Conservation (phyloP, 2,329 filamentous ascomycete species). For the Xylaria hypoxylon region DNA sequence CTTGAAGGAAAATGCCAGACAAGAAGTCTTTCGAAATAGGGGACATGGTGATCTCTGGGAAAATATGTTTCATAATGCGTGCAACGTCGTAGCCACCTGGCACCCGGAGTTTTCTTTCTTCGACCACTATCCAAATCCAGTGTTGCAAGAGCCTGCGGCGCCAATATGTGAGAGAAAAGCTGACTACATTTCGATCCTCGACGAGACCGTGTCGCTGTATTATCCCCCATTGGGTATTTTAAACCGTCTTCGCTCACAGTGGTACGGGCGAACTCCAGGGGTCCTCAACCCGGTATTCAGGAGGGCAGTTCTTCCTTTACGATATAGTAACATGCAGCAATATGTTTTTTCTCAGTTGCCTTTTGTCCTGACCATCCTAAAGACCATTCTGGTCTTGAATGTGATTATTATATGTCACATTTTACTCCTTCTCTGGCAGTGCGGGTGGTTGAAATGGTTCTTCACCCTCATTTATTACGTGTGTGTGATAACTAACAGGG, state of each 20-base stretch:
- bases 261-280: too few relatives aligned
- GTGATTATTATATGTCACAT: neutral
- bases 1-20: neutral
- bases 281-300: neutral
- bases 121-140: neutral
- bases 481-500: neutral
- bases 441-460: neutral
- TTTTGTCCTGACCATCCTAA: neutral
- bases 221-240: too few relatives aligned
- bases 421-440: neutral
- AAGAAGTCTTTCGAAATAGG: neutral
- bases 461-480: neutral
- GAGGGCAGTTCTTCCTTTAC: neutral
- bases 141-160: too few relatives aligned
- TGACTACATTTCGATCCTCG: neutral
- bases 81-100: neutral
- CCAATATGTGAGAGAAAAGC: neutral
- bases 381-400: neutral
- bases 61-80: neutral
- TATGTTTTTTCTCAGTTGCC: neutral
- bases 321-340: rapidly evolving
- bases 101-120: neutral
- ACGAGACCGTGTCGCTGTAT: neutral
- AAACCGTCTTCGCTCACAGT: too few relatives aligned
- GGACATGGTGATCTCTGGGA: neutral